These are phyloP conservation scores for Pleurotus salmoneostramineus DNA, from an alignment of 768 basidiomycete genomes.

Conservation along the genomic window DNA sequence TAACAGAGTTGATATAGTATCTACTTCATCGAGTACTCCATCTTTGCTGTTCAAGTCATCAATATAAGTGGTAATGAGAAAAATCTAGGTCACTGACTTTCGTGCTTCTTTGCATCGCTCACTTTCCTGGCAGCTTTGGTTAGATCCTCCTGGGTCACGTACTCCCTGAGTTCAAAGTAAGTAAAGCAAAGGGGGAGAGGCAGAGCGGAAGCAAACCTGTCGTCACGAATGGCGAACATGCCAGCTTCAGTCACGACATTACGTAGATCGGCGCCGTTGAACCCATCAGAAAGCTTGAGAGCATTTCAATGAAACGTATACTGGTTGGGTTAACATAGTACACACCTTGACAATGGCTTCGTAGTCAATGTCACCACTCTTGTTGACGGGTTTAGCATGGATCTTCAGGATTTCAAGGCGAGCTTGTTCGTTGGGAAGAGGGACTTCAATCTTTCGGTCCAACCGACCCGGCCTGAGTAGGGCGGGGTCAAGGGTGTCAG, in stretches of 20 bases:
- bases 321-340: background rate
- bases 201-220: background rate
- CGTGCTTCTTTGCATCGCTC: slow-evolving; percentile 95
- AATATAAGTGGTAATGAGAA: background rate
- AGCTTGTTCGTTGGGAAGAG: slow-evolving; percentile 95
- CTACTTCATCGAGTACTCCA: slow-evolving; percentile 38
- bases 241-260: slow-evolving; percentile 96
- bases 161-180: slow-evolving; percentile 52
- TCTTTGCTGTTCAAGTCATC: slow-evolving; percentile 39
- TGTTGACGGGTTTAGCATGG: slow-evolving; percentile 91
- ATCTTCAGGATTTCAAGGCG: slow-evolving; percentile 97
- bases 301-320: no score
- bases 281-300: slow-evolving; percentile 74
- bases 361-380: slow-evolving; percentile 93
- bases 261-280: slow-evolving; percentile 95
- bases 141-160: slow-evolving; percentile 90
- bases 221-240: slow-evolving; percentile 96
- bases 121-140: slow-evolving; percentile 96
- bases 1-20: background rate
- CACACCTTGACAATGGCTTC: slow-evolving; percentile 94
- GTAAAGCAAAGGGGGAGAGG: no score
- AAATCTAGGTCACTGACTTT: slow-evolving; percentile 56
- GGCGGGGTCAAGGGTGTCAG: slow-evolving; percentile 96
- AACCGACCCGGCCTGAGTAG: slow-evolving; percentile 93
- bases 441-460: slow-evolving; percentile 97